Conservation (phyloP, 2,329 filamentous ascomycete species). For the Scleromitrula shiraiana region DNA sequence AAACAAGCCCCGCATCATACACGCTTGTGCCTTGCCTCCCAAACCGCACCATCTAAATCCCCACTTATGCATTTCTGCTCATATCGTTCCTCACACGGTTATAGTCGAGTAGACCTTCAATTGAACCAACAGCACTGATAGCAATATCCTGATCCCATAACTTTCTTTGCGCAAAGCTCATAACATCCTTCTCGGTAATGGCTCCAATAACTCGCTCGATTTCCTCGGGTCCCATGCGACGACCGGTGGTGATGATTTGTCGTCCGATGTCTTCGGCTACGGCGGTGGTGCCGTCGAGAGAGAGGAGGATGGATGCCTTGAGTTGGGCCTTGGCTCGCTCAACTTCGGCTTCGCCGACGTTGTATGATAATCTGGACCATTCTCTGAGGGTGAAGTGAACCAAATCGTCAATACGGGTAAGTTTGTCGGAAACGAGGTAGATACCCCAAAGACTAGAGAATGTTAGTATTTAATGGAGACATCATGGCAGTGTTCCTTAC, state of each 20-base stretch:
- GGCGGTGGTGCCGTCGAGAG: conserved; percentile 93
- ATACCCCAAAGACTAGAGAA: conserved; percentile 91
- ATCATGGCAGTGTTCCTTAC: conserved; percentile 45
- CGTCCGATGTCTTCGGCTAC: conserved; percentile 97
- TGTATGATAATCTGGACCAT: conserved; percentile 90
- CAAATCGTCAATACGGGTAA: conserved; percentile 83
- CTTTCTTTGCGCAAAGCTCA: conserved; percentile 91
- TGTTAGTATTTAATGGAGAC: conserved; percentile 30
- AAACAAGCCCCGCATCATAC: conserved; percentile 29
- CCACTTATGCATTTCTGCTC: conserved; percentile 58
- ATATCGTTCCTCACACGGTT: conserved; percentile 67
- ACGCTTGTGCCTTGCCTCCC: conserved; percentile 23
- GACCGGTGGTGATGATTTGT: conserved; percentile 95
- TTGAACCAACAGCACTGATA: conserved; percentile 83
- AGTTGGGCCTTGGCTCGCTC: conserved; percentile 99
- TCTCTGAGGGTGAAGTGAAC: conserved; percentile 97
- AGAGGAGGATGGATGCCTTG: conserved; percentile 95
- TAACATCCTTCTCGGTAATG: conserved; percentile 93
- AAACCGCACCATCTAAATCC: conserved; percentile 14
- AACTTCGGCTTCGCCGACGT: conserved; percentile 81
- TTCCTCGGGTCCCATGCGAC: conserved; percentile 83
- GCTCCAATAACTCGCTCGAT: conserved; percentile 85
- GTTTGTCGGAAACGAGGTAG: conserved; percentile 90
- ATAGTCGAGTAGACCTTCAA: conserved; percentile 78
- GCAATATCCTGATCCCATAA: conserved; percentile 97